phyloP scores from a whole-genome alignment of 1,284 basidiomycete genomes.

The Melampsora medusae region DNA sequence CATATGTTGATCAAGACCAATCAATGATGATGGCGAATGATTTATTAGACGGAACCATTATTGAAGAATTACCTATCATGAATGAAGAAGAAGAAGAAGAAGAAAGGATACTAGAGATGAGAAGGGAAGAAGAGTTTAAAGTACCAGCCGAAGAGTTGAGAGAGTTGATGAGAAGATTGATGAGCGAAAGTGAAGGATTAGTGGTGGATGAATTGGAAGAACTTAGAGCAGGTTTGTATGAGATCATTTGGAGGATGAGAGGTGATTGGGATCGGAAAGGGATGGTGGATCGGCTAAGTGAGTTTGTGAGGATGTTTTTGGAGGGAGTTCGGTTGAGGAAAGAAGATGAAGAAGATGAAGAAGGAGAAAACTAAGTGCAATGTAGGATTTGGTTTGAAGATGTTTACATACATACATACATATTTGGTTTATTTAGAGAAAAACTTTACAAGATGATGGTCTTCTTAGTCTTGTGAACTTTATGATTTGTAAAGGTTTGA shows the following conservation, averaged over 20 bases:
- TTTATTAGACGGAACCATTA: neutral
- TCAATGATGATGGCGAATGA: neutral
- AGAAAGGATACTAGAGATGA: constrained; percentile 63
- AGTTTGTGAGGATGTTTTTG: constrained; percentile 44
- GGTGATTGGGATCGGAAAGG: constrained; percentile 75
- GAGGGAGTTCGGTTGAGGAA: constrained; percentile 44
- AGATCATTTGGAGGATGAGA: constrained; percentile 75
- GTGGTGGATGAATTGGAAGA: constrained; percentile 86
- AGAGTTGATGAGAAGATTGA: neutral
- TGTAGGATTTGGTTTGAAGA: too few species aligned
- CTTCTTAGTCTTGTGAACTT: too few species aligned
- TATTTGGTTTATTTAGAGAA: too few species aligned
- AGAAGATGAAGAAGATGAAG: neutral
- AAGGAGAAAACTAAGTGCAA: neutral
- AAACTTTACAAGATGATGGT: too few species aligned
- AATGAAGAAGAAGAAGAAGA: neutral
- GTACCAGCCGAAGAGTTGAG: constrained; percentile 63
- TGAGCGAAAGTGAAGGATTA: constrained; percentile 12
- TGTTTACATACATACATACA: too few species aligned
- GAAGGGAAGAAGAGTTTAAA: constrained; percentile 63
- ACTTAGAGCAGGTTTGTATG: constrained; percentile 77
- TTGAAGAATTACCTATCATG: neutral
- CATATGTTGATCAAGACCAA: neutral
- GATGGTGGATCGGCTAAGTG: constrained; percentile 58
- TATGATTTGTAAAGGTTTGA: too few species aligned